phyloP scores from a whole-genome alignment of 2,329 filamentous ascomycete species.

The Purpureocillium takamizusanense region DNA sequence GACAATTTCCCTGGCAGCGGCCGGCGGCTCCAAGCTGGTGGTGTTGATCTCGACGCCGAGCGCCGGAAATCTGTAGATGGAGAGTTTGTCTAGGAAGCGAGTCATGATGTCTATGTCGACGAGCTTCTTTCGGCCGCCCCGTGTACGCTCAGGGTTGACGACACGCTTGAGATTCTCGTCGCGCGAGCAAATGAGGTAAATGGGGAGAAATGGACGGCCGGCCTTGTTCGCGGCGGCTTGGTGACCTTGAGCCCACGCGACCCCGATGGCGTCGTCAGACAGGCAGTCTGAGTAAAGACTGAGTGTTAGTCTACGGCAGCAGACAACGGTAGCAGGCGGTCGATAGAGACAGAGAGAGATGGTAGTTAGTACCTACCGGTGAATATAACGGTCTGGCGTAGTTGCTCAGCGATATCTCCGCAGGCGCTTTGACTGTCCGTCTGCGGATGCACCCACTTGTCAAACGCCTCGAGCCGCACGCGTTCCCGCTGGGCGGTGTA shows the following conservation, averaged over 20 bases:
- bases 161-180: conserved; percentile 1
- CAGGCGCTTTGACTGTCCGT: conserved; percentile 1
- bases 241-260: neutral
- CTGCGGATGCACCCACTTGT: conserved; percentile 1
- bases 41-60: conserved; percentile 13
- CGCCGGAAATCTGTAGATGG: conserved; percentile 13
- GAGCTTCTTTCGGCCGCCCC: neutral
- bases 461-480: conserved; percentile 5
- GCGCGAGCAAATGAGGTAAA: neutral
- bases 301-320: no score
- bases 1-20: conserved; percentile 11
- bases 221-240: neutral
- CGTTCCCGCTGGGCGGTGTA: conserved; percentile 12
- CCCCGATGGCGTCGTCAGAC: neutral
- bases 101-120: neutral
- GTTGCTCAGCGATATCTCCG: neutral
- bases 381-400: neutral
- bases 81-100: neutral
- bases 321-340: no score
- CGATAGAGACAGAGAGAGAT: no score
- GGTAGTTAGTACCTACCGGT: neutral
- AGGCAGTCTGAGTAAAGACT: no score
- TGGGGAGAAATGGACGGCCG: neutral
- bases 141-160: neutral
- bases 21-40: conserved; percentile 12